phyloP scores from a whole-genome alignment of 2,329 filamentous ascomycete genomes.

The Hypoxylon sp. region DNA sequence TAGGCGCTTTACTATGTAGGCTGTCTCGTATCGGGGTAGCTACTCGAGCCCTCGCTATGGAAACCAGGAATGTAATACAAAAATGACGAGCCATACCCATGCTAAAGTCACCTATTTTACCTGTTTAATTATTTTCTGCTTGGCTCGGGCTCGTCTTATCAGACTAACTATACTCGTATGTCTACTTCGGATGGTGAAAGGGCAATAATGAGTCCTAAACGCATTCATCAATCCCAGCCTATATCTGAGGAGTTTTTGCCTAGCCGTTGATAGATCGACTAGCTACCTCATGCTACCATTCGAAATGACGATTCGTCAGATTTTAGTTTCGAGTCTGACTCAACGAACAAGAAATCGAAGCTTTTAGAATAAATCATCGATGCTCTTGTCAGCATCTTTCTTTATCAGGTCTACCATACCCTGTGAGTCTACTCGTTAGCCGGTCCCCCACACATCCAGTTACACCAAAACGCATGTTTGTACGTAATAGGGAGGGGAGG shows the following conservation, averaged over 20 bases:
- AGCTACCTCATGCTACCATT: not conserved
- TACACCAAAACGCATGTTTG: not conserved
- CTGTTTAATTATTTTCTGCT: not conserved
- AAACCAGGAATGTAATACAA: not conserved
- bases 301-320: not conserved
- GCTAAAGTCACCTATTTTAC: not conserved
- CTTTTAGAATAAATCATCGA: conserved; percentile 83
- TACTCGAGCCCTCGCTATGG: not conserved
- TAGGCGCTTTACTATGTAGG: conserved; percentile 4
- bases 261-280: not conserved
- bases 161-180: not conserved
- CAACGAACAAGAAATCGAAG: too few relatives aligned
- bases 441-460: not conserved
- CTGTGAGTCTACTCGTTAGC: conserved; percentile 60
- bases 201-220: not conserved
- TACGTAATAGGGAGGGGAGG: not conserved
- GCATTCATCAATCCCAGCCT: not conserved
- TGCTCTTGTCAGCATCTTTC: conserved; percentile 92
- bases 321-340: not conserved
- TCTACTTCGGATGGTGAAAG: not conserved
- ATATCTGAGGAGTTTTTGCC: not conserved
- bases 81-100: not conserved
- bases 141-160: not conserved
- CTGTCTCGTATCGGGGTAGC: not conserved
- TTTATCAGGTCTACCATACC: conserved; percentile 96